A percentile compares a stretch with the other conserved stretches of the same genome.
phyloP scores from a whole-genome alignment of 148 eudicot species.

The Vaccinium macrocarpon region DNA sequence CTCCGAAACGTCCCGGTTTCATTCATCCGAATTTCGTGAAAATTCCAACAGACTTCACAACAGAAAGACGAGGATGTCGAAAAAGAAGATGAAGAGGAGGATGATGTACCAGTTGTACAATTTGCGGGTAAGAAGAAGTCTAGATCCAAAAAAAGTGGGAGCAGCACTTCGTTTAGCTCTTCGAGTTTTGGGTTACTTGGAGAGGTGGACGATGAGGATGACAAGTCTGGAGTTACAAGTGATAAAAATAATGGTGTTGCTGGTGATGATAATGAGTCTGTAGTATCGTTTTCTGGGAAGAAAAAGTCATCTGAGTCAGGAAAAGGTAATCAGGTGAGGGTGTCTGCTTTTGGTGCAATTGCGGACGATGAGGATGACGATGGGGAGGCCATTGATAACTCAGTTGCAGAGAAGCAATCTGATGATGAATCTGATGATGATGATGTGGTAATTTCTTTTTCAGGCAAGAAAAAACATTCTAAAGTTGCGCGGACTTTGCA shows the following conservation, averaged over 20 bases:
- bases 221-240: slow-evolving; percentile 19
- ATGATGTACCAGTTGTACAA: slow-evolving; percentile 22
- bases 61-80: slow-evolving; percentile 45
- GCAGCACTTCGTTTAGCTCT: slow-evolving; percentile 30
- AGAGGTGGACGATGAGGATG: slow-evolving; percentile 35
- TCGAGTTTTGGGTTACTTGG: slow-evolving; percentile 52
- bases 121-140: slow-evolving; percentile 64
- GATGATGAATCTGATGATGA: slow-evolving; percentile 42
- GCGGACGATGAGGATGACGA: slow-evolving; percentile 44
- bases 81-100: slow-evolving; percentile 35
- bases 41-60: slow-evolving; percentile 35
- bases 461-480: slow-evolving; percentile 63
- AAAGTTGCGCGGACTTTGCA: no score
- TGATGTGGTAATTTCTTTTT: slow-evolving; percentile 46
- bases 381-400: slow-evolving; percentile 24
- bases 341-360: slow-evolving; percentile 48
- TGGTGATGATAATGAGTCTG: slow-evolving; percentile 39
- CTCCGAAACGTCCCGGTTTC: no score
- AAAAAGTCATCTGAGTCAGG: slow-evolving; percentile 37
- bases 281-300: slow-evolving; percentile 30
- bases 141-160: slow-evolving; percentile 47
- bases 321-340: slow-evolving; percentile 32
- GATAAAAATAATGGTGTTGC: slow-evolving; percentile 40
- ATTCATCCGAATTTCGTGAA: no score
- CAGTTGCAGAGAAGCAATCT: slow-evolving; percentile 27